Conservation (phyloP, 768 basidiomycete species). For the Mycena crocata region DNA sequence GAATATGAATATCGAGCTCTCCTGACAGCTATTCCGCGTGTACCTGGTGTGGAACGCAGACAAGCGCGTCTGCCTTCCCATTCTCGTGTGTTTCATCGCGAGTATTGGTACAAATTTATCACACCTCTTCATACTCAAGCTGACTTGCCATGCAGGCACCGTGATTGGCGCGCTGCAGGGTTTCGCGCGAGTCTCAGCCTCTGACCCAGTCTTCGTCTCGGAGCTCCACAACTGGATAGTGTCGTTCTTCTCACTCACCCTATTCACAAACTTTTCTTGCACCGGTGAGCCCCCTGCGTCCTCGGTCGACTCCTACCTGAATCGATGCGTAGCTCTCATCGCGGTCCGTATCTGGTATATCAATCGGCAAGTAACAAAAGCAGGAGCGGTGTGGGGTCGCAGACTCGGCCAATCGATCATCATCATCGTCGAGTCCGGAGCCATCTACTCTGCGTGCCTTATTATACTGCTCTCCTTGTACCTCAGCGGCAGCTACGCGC, state of each 20-base stretch:
- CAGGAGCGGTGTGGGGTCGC: neutral
- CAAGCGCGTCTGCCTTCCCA: slow-evolving; percentile 40
- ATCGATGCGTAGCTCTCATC: slow-evolving; percentile 32
- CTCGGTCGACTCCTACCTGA: no score
- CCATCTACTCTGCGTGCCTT: slow-evolving; percentile 50
- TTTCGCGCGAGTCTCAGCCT: slow-evolving; percentile 41
- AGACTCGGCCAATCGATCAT: slow-evolving; percentile 43
- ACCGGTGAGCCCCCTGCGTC: no score
- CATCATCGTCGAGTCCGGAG: slow-evolving; percentile 52
- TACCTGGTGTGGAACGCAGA: slow-evolving; percentile 47
- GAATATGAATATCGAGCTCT: no score
- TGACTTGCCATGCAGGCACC: slow-evolving; percentile 31
- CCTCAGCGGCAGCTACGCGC: slow-evolving; percentile 43
- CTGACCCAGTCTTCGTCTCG: slow-evolving; percentile 46
- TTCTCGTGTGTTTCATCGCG: slow-evolving; percentile 41
- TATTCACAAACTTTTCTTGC: slow-evolving; percentile 51
- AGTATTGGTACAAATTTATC: slow-evolving; percentile 43
- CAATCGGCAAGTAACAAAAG: neutral
- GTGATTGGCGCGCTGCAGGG: slow-evolving; percentile 47
- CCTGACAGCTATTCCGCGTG: slow-evolving; percentile 43
- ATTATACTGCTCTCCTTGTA: slow-evolving; percentile 48
- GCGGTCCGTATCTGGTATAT: slow-evolving; percentile 37
- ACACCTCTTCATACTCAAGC: neutral
- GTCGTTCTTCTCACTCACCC: slow-evolving; percentile 52
- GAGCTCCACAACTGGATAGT: slow-evolving; percentile 51